A percentile compares a stretch with the other conserved stretches of the same genome.
phyloP scores from a whole-genome alignment of 2,329 filamentous ascomycete species.

The Fusarium kyushuense region DNA sequence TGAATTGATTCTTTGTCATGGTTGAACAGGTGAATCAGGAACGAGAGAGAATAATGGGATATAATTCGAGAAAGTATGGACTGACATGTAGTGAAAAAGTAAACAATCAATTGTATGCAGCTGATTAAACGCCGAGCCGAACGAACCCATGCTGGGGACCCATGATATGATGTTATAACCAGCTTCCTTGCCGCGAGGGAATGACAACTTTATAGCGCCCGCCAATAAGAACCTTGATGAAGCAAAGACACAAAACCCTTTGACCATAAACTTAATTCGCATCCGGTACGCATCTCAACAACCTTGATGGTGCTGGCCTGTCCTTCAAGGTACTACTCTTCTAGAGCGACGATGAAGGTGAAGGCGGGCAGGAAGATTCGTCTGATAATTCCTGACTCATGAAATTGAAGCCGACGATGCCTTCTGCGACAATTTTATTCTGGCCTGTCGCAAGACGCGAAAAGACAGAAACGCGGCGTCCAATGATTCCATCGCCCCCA shows the following conservation, averaged over 20 bases:
- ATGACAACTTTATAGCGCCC: conserved; percentile 1
- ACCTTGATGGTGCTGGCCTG: conserved; percentile 40
- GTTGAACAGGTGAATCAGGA: not conserved
- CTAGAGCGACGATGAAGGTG: conserved; percentile 30
- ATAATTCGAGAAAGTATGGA: not conserved
- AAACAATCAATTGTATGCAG: not conserved
- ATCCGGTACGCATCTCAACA: not conserved
- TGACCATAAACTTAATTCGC: not conserved
- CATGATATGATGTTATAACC: not conserved
- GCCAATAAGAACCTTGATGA: not conserved
- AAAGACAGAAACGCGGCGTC: conserved; percentile 60
- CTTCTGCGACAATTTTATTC: conserved; percentile 57
- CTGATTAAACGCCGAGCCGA: conserved; percentile 6
- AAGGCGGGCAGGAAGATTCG: conserved; percentile 7
- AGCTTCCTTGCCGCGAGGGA: not conserved
- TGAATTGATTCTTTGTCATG: not conserved
- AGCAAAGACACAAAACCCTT: not conserved
- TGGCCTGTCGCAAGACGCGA: conserved; percentile 42
- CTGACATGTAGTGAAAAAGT: not conserved
- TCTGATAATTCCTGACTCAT: conserved; percentile 26
- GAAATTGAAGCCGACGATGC: conserved; percentile 64
- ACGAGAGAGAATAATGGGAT: not conserved
- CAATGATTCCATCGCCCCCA: conserved; percentile 61
- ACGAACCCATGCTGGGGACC: not conserved
- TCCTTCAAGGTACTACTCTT: conserved; percentile 7